phyloP scores from a whole-genome alignment of 768 basidiomycete genomes.

The Lactarius quietus region DNA sequence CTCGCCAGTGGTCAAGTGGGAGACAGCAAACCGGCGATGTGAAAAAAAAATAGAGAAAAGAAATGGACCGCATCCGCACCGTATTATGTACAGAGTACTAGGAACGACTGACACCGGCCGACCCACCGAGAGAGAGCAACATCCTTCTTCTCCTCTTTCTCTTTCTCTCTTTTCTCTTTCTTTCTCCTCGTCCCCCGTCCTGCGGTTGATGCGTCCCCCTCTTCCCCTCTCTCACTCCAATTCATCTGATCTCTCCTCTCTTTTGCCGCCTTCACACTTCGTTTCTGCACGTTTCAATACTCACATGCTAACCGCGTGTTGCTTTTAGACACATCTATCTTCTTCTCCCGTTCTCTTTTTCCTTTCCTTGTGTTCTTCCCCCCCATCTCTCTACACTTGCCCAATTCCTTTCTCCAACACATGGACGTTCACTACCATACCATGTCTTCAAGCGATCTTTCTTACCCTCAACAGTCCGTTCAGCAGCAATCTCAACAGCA shows the following conservation, averaged over 20 bases:
- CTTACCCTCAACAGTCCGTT: slow-evolving; percentile 33
- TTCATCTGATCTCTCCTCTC: slow-evolving; percentile 24
- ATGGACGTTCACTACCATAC: slow-evolving; percentile 32
- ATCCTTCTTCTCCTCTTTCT: neutral
- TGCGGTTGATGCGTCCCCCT: slow-evolving; percentile 13
- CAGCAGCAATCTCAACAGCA: slow-evolving; percentile 26
- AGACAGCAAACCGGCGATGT: neutral
- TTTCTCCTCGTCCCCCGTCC: too few species aligned
- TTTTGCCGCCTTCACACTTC: slow-evolving; percentile 23
- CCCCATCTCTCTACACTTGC: slow-evolving; percentile 10
- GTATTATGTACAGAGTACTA: slow-evolving; percentile 20
- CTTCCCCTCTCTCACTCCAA: slow-evolving; percentile 8
- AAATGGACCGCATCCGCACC: neutral
- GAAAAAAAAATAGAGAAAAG: slow-evolving; percentile 10
- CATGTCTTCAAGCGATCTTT: slow-evolving; percentile 32
- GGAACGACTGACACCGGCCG: slow-evolving; percentile 4
- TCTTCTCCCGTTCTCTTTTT: slow-evolving; percentile 5
- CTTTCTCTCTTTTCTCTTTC: neutral
- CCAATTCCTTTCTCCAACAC: slow-evolving; percentile 17
- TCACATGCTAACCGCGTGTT: slow-evolving; percentile 26
- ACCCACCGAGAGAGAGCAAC: neutral
- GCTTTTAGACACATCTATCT: slow-evolving; percentile 17
- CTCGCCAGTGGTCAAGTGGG: neutral
- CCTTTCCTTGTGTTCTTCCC: slow-evolving; percentile 8
- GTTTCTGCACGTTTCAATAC: slow-evolving; percentile 17